Evolutionary conservation across 1,284 basidiomycete species (phyloP).

Genomic region (Hymenochaete sp.): DNA sequence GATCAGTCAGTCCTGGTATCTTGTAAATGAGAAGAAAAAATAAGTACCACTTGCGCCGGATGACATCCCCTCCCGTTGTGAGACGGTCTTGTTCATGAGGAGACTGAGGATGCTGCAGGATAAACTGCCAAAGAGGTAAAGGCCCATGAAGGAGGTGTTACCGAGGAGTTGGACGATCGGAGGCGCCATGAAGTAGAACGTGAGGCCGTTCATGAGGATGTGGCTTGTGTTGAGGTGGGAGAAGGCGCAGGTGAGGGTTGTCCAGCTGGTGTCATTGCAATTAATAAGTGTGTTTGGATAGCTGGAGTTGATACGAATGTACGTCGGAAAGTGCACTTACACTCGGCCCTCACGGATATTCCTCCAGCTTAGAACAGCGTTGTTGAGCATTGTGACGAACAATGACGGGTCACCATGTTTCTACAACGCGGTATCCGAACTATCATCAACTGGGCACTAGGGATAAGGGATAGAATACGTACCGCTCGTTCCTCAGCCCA

Average conservation of each 20-base stretch:
- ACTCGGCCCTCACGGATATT: slow-evolving; percentile 66
- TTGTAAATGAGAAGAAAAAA: too few species aligned
- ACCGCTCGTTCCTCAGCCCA: slow-evolving; percentile 32
- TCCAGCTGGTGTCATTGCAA: slow-evolving; percentile 54
- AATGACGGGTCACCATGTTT: slow-evolving; percentile 38
- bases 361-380: slow-evolving; percentile 57
- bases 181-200: slow-evolving; percentile 74
- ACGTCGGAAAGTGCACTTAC: slow-evolving; percentile 33
- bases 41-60: slow-evolving; percentile 71
- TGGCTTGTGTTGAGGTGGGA: slow-evolving; percentile 61
- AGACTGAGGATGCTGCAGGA: slow-evolving; percentile 54
- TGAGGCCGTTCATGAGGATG: slow-evolving; percentile 71
- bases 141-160: slow-evolving; percentile 56
- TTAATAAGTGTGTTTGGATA: neutral
- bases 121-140: slow-evolving; percentile 74
- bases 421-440: neutral
- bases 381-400: slow-evolving; percentile 51
- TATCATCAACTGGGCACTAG: neutral
- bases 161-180: slow-evolving; percentile 64
- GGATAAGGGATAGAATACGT: slow-evolving; percentile 21
- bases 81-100: slow-evolving; percentile 41
- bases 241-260: slow-evolving; percentile 66
- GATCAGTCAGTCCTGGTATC: too few species aligned
- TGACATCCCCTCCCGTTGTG: slow-evolving; percentile 38
- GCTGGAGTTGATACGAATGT: neutral